Evolutionary conservation across 768 basidiomycete species (phyloP), one percentile per base, ranked within the genome.

Genomic region (Macrolepiota albuminosa): DNA sequence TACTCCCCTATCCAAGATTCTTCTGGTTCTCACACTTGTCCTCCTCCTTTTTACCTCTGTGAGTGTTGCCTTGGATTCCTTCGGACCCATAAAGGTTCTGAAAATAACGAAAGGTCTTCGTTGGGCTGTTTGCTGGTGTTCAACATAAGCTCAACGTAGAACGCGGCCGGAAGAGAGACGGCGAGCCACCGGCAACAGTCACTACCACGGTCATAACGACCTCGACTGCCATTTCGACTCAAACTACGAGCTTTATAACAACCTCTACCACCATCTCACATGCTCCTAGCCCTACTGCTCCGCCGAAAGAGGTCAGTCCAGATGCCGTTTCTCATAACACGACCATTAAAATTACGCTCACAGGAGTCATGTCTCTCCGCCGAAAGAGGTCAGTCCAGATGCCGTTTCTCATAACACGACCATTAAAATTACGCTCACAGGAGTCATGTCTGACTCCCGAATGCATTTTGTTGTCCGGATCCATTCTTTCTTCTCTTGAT

Each of bases 121-220:
- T 95, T 61, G 96, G 96, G 10, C 78, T 99, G 5, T 98, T 95
- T 71, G 89, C 93, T 36, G 97, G 97, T 10, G 87, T 88, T 1
- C 85, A 93, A 70, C 88, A 91, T 68, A 87, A 85, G 61, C 79
- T 94, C 55, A 83, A 83, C 61, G 67, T 79, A n/a, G 77, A 78
- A 57, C 68, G 64, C 16, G 71, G 70, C 21, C 77, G 76, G 48
- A 73, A 79, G 13, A 76, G 73, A 33, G 73, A 69, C 59, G 66
- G 72, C 29, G 69, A 61, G 50, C 58, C 70, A 63, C 62, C 70
- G 6, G 67, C 74, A 24, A 76, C 79, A 6, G 66, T 75, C 10
- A 77, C 80, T 51, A 70, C 71, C 54, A 82, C 80, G 34, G 40
- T 52, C 26, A 68, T 64, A 10, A 67, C 76, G 37, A 78, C 78